Percentiles rank a stretch among this genome's conserved stretches.
Conservation (phyloP, 805 yeast genomes). For the Cyberlindnera subsufficiens region DNA sequence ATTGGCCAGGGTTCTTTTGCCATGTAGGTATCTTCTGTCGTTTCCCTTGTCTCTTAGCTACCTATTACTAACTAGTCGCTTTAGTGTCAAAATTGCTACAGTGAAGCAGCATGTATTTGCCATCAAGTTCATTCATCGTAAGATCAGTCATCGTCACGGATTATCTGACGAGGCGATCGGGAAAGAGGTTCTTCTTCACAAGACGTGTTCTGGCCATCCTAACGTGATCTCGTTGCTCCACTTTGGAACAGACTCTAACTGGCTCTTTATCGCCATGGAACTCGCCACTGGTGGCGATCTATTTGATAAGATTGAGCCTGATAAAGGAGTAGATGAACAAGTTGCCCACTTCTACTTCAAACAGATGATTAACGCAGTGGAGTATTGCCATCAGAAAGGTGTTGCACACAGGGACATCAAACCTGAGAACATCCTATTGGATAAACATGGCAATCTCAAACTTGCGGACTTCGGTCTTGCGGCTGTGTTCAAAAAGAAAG, state of each 20-base stretch:
- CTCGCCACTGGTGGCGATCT: conserved; percentile 71
- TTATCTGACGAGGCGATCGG: conserved; percentile 36
- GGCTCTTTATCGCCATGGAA: conserved; percentile 65
- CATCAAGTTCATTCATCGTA: conserved; percentile 48
- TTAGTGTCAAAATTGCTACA: conserved; percentile 45
- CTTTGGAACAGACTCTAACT: conserved; percentile 47
- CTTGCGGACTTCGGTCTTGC: conserved; percentile 79
- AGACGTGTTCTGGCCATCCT: conserved; percentile 49
- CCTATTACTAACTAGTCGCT: background rate
- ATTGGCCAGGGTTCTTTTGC: conserved; percentile 70
- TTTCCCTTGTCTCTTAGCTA: background rate
- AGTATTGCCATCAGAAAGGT: conserved; percentile 54
- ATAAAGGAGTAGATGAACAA: conserved; percentile 59
- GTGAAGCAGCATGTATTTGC: conserved; percentile 40
- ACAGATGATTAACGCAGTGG: conserved; percentile 57
- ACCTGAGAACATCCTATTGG: conserved; percentile 64
- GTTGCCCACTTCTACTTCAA: conserved; percentile 64
- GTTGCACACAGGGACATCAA: conserved; percentile 66
- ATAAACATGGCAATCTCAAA: conserved; percentile 58
- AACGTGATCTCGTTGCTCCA: conserved; percentile 52
- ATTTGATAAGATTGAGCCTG: conserved; percentile 76
- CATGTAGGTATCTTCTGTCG: conserved; percentile 28
- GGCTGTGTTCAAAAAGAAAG: conserved; percentile 43
- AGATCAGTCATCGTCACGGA: conserved; percentile 30
- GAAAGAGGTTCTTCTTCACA: conserved; percentile 54